Conservation (phyloP, 179 eudicot species). For the Beta macrorhiza region DNA sequence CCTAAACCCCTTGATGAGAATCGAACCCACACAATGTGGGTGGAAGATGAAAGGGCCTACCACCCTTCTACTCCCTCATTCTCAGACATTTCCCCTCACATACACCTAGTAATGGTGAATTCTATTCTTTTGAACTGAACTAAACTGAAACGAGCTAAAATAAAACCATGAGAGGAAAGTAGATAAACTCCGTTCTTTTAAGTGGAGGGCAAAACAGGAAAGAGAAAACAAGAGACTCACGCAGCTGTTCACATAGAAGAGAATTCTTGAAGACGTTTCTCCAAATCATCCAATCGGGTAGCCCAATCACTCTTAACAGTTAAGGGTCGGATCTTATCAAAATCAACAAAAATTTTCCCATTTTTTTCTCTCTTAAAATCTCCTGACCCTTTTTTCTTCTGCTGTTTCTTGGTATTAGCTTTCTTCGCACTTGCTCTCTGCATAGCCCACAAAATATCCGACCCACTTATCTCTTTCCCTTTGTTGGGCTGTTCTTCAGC, state of each 20-base stretch:
- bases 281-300: constrained; percentile 43
- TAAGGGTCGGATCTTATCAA: constrained; percentile 35
- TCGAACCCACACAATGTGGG: too few relatives aligned
- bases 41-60: too few relatives aligned
- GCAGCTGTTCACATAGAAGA: background rate
- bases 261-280: constrained; percentile 42
- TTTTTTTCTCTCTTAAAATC: constrained; percentile 4
- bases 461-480: constrained; percentile 41
- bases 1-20: too few relatives aligned
- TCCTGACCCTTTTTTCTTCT: constrained; percentile 8
- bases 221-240: background rate
- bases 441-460: constrained; percentile 49
- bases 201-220: background rate
- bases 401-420: constrained; percentile 24
- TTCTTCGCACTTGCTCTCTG: constrained; percentile 39
- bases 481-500: background rate
- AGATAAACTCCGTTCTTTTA: background rate
- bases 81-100: too few relatives aligned
- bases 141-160: too few relatives aligned
- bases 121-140: too few relatives aligned
- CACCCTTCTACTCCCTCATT: too few relatives aligned
- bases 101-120: too few relatives aligned
- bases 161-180: too few relatives aligned
- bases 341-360: constrained; percentile 19
- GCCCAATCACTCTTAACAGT: constrained; percentile 42